phyloP scores from a whole-genome alignment of 257 asterid species.

The Jacaranda mimosifolia region DNA sequence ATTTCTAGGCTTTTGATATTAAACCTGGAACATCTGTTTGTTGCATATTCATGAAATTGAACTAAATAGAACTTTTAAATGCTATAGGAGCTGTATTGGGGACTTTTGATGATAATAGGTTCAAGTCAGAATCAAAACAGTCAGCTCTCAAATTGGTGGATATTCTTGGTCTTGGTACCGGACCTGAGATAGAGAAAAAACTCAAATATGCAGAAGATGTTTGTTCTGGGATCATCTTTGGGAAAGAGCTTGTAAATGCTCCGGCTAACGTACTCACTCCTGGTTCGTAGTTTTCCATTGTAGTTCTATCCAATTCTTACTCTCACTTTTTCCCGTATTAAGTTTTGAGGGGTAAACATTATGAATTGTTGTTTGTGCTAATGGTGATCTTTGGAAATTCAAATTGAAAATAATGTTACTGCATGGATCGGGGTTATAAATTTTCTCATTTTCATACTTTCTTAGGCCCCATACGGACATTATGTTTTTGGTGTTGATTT shows the following conservation, averaged over 20 bases:
- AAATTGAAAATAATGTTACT: no score
- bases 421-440: no score
- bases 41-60: conserved; percentile 42
- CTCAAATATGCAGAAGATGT: conserved; percentile 81
- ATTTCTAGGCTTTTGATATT: not conserved
- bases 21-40: conserved; percentile 1
- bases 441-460: no score
- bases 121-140: conserved; percentile 81
- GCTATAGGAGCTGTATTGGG: conserved; percentile 78
- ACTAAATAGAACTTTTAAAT: conserved; percentile 21
- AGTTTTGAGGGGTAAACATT: not conserved
- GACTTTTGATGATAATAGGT: conserved; percentile 86
- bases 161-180: conserved; percentile 90
- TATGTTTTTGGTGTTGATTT: no score
- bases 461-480: no score
- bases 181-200: conserved; percentile 87
- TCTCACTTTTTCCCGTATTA: not conserved
- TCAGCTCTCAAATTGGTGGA: conserved; percentile 76
- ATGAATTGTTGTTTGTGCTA: not conserved
- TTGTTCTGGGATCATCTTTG: conserved; percentile 81
- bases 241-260: conserved; percentile 93
- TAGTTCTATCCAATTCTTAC: not conserved
- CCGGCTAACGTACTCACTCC: conserved; percentile 99
- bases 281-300: conserved; percentile 60
- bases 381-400: not conserved